Conservation (phyloP, 306 rosid species). For the Abrus pulchellus region DNA sequence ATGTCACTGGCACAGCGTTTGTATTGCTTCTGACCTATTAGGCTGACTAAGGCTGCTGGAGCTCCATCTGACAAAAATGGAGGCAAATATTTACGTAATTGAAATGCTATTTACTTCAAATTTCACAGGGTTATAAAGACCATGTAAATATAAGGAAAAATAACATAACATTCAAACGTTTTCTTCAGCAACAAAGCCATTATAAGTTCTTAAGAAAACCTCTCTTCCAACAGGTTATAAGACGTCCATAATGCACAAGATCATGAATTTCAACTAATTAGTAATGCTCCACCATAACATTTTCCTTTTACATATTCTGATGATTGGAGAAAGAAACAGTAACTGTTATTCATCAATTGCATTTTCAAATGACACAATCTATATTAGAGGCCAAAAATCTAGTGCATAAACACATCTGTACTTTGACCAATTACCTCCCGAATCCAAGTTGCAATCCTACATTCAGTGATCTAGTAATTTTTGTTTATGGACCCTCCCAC, state of each 20-base stretch:
- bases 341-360: not conserved
- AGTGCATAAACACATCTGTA: not conserved
- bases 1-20: slow-evolving; percentile 92
- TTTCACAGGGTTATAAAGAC: slow-evolving; percentile 8
- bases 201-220: not conserved
- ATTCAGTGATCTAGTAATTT: not conserved
- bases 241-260: not conserved
- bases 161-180: not conserved
- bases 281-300: not conserved
- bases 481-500: not conserved
- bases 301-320: slow-evolving; percentile 3
- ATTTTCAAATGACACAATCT: slow-evolving; percentile 15
- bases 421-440: not conserved
- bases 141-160: not conserved
- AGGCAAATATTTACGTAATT: slow-evolving; percentile 1
- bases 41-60: slow-evolving; percentile 89
- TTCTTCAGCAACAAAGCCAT: not conserved
- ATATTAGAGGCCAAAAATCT: not conserved
- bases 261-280: slow-evolving; percentile 12
- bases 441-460: not conserved
- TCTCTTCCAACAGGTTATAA: not conserved
- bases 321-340: slow-evolving; percentile 1
- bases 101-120: slow-evolving; percentile 9
- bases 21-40: slow-evolving; percentile 89
- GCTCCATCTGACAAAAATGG: slow-evolving; percentile 80